Evolutionary conservation across 106 monocot species (phyloP).

Genomic region (Chionographis japonica): DNA sequence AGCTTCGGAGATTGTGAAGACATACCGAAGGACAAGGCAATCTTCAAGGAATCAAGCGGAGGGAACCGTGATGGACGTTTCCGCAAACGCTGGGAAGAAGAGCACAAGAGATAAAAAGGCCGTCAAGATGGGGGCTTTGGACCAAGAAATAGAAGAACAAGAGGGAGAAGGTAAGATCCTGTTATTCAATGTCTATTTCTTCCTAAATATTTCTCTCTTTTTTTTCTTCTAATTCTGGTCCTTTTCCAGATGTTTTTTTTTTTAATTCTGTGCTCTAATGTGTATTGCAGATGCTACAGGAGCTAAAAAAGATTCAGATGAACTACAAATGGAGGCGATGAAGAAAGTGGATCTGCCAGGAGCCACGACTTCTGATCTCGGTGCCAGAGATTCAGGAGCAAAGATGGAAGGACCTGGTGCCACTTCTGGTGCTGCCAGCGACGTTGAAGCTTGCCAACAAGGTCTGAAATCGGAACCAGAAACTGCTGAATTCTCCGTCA

Average conservation of each 20-base stretch:
- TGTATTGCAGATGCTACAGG: too few relatives aligned
- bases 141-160: slow-evolving; percentile 4
- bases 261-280: too few relatives aligned
- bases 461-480: too few relatives aligned
- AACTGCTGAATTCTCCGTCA: too few relatives aligned
- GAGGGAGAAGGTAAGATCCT: background rate
- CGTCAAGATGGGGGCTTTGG: slow-evolving; percentile 8
- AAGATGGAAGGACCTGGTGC: background rate
- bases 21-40: slow-evolving; percentile 20
- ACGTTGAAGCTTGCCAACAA: too few relatives aligned
- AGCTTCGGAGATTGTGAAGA: background rate
- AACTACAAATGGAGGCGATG: too few relatives aligned
- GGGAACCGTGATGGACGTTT: background rate
- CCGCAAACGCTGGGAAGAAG: slow-evolving; percentile 8
- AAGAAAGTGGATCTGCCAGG: too few relatives aligned
- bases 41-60: slow-evolving; percentile 12
- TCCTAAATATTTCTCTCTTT: too few relatives aligned
- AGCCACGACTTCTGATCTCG: background rate
- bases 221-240: background rate
- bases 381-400: background rate
- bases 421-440: too few relatives aligned
- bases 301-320: too few relatives aligned
- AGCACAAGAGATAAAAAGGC: background rate
- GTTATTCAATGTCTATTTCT: too few relatives aligned
- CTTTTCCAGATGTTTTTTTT: background rate